Percentiles rank a stretch among this genome's conserved stretches.
phyloP scores from a whole-genome alignment of 768 basidiomycete genomes.

The Leccinum uliginosum region DNA sequence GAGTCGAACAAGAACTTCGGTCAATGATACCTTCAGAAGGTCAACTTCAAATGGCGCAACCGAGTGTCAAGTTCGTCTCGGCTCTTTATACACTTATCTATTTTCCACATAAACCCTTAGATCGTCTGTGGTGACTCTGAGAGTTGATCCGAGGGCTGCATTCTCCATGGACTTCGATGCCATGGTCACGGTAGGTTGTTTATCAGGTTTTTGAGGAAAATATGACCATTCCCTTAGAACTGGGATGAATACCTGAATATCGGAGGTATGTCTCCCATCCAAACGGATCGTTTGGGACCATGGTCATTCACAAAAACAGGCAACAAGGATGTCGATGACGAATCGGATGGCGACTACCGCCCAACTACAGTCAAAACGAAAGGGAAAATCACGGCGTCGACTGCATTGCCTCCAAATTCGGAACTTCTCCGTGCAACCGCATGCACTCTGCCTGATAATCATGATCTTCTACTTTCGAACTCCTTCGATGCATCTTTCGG shows the following conservation, averaged over 20 bases:
- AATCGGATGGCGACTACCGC: conserved; percentile 49
- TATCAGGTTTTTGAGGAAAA: background rate
- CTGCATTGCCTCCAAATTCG: conserved; percentile 22
- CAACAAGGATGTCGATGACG: conserved; percentile 25
- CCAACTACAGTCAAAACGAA: conserved; percentile 27
- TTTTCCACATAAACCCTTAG: conserved; percentile 28
- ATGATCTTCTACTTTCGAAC: conserved; percentile 59
- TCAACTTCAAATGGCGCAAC: conserved; percentile 69
- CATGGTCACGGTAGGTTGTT: conserved; percentile 51
- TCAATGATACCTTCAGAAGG: conserved; percentile 40
- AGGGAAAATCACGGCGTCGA: conserved; percentile 24
- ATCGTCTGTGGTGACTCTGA: conserved; percentile 47
- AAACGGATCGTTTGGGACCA: background rate
- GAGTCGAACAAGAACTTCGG: conserved; percentile 66
- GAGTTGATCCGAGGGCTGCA: conserved; percentile 45
- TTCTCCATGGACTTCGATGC: conserved; percentile 60
- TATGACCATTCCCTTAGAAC: conserved; percentile 34
- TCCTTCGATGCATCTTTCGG: conserved; percentile 63
- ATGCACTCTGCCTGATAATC: conserved; percentile 69
- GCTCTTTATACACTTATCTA: background rate
- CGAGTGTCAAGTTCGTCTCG: conserved; percentile 51
- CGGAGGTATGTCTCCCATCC: conserved; percentile 31
- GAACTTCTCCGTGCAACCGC: conserved; percentile 48
- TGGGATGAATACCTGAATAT: conserved; percentile 62
- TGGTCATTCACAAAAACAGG: conserved; percentile 2